Percentiles rank a stretch among this genome's conserved stretches.
These are phyloP conservation scores for Nicotiana obtusifolia DNA, from an alignment of 257 asterid genomes.

Conservation along the genomic window DNA sequence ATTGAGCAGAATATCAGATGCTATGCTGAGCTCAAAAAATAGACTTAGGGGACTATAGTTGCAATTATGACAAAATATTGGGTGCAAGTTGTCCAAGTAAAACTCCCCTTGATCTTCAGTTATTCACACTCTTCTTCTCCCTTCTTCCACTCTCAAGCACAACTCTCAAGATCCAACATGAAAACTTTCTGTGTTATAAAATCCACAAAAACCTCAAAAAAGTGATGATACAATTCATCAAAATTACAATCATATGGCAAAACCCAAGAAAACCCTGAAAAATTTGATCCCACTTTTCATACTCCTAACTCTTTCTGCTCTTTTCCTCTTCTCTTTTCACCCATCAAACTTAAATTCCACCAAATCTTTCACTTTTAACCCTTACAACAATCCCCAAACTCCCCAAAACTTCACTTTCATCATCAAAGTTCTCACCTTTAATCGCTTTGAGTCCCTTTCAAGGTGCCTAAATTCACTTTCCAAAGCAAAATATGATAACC, in stretches of 20 bases:
- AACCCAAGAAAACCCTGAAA: constrained; percentile 23
- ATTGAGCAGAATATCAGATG: too few relatives aligned
- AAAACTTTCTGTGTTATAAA: not conserved
- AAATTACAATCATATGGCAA: constrained; percentile 19
- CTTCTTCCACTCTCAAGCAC: not conserved
- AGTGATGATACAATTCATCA: not conserved
- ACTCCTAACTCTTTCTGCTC: constrained; percentile 20
- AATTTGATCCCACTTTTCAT: constrained; percentile 31
- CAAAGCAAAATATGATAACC: constrained; percentile 56
- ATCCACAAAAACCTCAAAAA: not conserved
- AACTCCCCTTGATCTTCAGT: not conserved
- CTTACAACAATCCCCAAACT: constrained; percentile 26
- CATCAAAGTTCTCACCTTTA: constrained; percentile 82
- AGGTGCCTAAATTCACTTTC: constrained; percentile 84
- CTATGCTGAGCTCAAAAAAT: not conserved
- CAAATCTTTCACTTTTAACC: constrained; percentile 23
- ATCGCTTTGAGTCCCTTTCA: constrained; percentile 70
- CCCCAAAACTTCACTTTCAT: constrained; percentile 56
- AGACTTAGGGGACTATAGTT: not conserved
- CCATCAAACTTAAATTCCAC: constrained; percentile 34
- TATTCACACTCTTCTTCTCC: not conserved
- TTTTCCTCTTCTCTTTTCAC: constrained; percentile 41
- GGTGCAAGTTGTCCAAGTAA: not conserved
- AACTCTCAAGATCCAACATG: constrained; percentile 1
- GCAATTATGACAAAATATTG: not conserved